Evolutionary conservation across 495 filamentous ascomycete genomes (phyloP).

Genomic region (Xylaria curta): DNA sequence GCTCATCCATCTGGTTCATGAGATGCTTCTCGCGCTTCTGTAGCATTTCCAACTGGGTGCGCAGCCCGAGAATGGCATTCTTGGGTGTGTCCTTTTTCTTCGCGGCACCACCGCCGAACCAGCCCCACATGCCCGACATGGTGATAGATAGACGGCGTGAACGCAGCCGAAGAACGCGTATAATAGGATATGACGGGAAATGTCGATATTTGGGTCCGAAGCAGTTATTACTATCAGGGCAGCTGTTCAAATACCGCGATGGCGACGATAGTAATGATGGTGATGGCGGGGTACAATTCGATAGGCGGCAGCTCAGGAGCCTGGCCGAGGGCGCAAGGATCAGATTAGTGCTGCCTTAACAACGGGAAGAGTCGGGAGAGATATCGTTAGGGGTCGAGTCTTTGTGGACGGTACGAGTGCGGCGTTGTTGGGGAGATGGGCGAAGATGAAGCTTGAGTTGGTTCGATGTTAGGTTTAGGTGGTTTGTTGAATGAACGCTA

Average conservation of each 20-base stretch:
- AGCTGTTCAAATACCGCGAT: not conserved
- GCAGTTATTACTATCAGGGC: not conserved
- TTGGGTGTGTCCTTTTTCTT: constrained; percentile 94
- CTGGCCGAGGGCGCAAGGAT: constrained; percentile 10
- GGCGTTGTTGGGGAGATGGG: not conserved
- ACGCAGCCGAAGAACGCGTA: constrained; percentile 5
- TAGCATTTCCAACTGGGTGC: constrained; percentile 93
- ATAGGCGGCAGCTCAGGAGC: constrained; percentile 14
- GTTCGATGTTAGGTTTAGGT: constrained; percentile 9
- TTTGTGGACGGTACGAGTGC: not conserved
- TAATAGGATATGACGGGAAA: not conserved
- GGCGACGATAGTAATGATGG: not conserved
- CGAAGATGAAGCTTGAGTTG: not conserved
- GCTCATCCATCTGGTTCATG: constrained; percentile 89
- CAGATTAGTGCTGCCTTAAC: constrained; percentile 13
- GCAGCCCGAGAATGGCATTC: constrained; percentile 90
- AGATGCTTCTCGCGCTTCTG: constrained; percentile 95
- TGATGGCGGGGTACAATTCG: constrained; percentile 20
- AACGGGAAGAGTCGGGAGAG: not conserved
- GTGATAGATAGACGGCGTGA: constrained; percentile 31
- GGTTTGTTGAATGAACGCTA: not conserved
- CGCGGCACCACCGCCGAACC: constrained; percentile 81
- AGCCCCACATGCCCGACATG: constrained; percentile 76
- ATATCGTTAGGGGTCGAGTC: not conserved
- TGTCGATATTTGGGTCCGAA: not conserved